Percentiles rank a stretch among this genome's conserved stretches.
phyloP scores from a whole-genome alignment of 2,329 filamentous ascomycete species.

The Microcyclosporella mali region DNA sequence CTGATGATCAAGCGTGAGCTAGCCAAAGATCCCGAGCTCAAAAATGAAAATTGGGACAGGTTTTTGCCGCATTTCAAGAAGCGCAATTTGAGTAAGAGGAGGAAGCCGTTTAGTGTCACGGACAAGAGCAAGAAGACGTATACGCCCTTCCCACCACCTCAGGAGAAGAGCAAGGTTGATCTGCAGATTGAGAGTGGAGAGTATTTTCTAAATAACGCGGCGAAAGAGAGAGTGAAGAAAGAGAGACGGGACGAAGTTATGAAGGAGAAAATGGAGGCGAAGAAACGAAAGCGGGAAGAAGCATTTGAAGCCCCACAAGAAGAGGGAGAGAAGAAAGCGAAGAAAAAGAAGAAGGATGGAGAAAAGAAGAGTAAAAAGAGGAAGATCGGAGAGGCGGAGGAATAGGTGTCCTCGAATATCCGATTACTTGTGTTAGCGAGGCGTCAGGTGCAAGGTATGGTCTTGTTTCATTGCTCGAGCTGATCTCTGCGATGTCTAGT shows the following conservation, averaged over 20 bases:
- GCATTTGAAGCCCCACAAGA: slow-evolving; percentile 87
- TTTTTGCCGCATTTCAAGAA: slow-evolving; percentile 98
- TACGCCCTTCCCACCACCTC: slow-evolving; percentile 92
- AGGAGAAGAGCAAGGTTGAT: slow-evolving; percentile 99
- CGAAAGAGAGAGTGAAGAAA: slow-evolving; percentile 75
- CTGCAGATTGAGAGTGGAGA: slow-evolving; percentile 96
- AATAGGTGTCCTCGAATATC: not conserved
- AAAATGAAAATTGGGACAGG: slow-evolving; percentile 86
- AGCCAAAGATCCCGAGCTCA: slow-evolving; percentile 79
- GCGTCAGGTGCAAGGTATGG: slow-evolving; percentile 1
- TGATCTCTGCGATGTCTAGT: no score
- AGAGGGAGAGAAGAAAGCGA: slow-evolving; percentile 45
- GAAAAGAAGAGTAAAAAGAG: slow-evolving; percentile 40
- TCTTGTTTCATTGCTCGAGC: no score
- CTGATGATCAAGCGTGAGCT: slow-evolving; percentile 91
- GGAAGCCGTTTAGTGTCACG: slow-evolving; percentile 73
- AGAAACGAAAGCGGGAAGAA: slow-evolving; percentile 74
- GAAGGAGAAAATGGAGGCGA: slow-evolving; percentile 80
- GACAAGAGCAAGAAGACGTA: slow-evolving; percentile 94
- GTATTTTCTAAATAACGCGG: slow-evolving; percentile 90
- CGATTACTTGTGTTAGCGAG: slow-evolving; percentile 5
- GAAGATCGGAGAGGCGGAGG: slow-evolving; percentile 20
- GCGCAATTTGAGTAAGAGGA: slow-evolving; percentile 76
- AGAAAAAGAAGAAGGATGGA: slow-evolving; percentile 44
- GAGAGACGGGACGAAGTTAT: slow-evolving; percentile 80